Evolutionary conservation across 2,329 filamentous ascomycete species (phyloP), one percentile per base, ranked within the genome.

Genomic region (Plenodomus lindquistii): DNA sequence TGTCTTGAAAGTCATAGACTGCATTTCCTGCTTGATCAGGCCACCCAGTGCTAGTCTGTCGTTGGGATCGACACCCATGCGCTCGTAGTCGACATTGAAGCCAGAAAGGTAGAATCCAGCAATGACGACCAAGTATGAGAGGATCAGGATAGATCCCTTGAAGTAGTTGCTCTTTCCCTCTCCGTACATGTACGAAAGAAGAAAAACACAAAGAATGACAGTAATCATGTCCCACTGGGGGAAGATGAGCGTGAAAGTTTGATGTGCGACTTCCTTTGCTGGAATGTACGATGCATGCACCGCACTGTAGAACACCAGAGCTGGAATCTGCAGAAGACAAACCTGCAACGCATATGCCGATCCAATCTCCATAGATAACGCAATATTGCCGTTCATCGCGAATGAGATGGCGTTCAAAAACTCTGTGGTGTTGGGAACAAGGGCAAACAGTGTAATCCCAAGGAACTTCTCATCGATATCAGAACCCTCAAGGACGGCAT

Each of bases 131-230:
- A 97, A 74, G 71, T 99, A 99, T 27, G 90, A 94, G 42, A 99
- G 78, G 55, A 97, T 85, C 43, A 99, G 80, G 61, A 97, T 97
- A 57, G 90, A 96, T 42, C 94, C 94, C 78, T 99, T 99, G 84
- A 99, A 99, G 75, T 99, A 99, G 74, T 99, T 99, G 79, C 92
- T 97, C 84, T 99, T 99, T 35, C 94, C 94, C 75, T 99, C 94
- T 42, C 93, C 90, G 63, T 97, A 96, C 79, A 99, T 93, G 78
- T 97, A 96, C 65, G 91, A 96, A 58, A 99, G 84, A 47, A 99
- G 77, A 77, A 99, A 96, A 16, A 99, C 91, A 65, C 93, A 97
- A 15, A 99, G 77, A 50, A 97, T 96, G 15, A 97, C 91, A 0
- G 90, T 96, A 11, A 97, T 87, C 90, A 99, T 95, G 71, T 99